Evolutionary conservation across 257 asterid species (phyloP).

Genomic region (Solanum medicagineum): DNA sequence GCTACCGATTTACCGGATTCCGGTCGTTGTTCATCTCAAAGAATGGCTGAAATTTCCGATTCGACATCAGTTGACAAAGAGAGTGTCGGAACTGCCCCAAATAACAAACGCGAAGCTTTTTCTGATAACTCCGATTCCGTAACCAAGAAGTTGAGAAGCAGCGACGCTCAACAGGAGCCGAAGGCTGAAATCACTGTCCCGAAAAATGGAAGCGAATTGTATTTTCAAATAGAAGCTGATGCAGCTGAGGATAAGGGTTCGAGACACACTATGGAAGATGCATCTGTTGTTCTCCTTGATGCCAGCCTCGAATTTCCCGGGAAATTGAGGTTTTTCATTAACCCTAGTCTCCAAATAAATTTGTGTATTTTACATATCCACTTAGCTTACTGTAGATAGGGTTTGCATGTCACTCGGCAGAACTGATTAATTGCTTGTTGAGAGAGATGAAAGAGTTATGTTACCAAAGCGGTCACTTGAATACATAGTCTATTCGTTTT

Average conservation of each 20-base stretch:
- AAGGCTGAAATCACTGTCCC: neutral
- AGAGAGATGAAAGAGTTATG: neutral
- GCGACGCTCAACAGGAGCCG: slow-evolving; percentile 3
- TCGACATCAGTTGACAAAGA: neutral
- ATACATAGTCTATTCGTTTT: neutral
- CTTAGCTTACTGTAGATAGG: neutral
- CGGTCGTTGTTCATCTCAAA: neutral
- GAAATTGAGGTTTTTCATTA: slow-evolving; percentile 32
- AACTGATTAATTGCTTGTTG: neutral
- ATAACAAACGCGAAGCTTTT: slow-evolving; percentile 22
- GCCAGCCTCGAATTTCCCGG: slow-evolving; percentile 41
- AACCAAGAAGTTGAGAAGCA: slow-evolving; percentile 19
- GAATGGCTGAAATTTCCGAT: neutral
- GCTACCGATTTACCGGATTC: neutral
- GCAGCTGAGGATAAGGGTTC: slow-evolving; percentile 87
- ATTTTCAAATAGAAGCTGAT: slow-evolving; percentile 47
- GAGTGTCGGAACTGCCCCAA: neutral
- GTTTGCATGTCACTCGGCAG: neutral
- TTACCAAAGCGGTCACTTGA: neutral
- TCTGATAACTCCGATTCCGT: slow-evolving; percentile 10
- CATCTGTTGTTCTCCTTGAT: slow-evolving; percentile 60
- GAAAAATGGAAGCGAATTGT: neutral
- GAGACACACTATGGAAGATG: slow-evolving; percentile 78
- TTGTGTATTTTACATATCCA: neutral
- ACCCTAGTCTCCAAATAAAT: neutral